These are phyloP conservation scores for Wickerhamiella slavikovae DNA, from an alignment of 805 yeast species.

Conservation along the genomic window DNA sequence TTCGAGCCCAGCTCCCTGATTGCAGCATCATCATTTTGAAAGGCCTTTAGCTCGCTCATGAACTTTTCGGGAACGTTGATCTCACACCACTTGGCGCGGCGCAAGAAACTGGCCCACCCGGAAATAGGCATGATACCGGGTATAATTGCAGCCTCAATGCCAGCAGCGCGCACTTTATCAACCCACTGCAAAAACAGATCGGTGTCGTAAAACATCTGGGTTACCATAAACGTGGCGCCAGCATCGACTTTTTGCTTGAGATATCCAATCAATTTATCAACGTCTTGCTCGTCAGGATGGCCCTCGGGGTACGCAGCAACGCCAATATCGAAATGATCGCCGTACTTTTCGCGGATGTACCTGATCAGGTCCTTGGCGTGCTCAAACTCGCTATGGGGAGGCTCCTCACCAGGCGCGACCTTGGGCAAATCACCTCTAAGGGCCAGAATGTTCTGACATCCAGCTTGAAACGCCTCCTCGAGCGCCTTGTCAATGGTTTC, in stretches of 20 bases:
- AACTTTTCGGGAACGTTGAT: conserved; percentile 61
- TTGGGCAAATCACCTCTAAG: conserved; percentile 89
- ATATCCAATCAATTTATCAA: conserved; percentile 30
- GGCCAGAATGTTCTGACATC: conserved; percentile 89
- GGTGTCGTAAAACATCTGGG: conserved; percentile 93
- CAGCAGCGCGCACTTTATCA: conserved; percentile 39
- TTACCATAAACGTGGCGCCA: conserved; percentile 84
- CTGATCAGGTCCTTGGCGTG: conserved; percentile 74
- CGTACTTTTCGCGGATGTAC: conserved; percentile 59
- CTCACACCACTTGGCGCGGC: conserved; percentile 91
- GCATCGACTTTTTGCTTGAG: conserved; percentile 80
- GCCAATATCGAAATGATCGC: conserved; percentile 82
- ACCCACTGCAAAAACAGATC: conserved; percentile 79
- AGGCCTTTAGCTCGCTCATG: conserved; percentile 47
- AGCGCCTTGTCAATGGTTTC: conserved; percentile 68
- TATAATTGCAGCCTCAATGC: conserved; percentile 68
- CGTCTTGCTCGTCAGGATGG: conserved; percentile 66
- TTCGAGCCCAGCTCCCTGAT: conserved; percentile 77
- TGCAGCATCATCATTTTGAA: conserved; percentile 73
- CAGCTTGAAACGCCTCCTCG: conserved; percentile 65
- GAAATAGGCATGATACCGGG: conserved; percentile 99
- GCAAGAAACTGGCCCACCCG: conserved; percentile 77
- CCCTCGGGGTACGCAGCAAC: conserved; percentile 98
- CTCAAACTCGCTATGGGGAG: conserved; percentile 26
- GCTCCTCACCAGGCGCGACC: conserved; percentile 21